Conservation (phyloP, 139 green algal genomes). For the Closterium sp. region DNA sequence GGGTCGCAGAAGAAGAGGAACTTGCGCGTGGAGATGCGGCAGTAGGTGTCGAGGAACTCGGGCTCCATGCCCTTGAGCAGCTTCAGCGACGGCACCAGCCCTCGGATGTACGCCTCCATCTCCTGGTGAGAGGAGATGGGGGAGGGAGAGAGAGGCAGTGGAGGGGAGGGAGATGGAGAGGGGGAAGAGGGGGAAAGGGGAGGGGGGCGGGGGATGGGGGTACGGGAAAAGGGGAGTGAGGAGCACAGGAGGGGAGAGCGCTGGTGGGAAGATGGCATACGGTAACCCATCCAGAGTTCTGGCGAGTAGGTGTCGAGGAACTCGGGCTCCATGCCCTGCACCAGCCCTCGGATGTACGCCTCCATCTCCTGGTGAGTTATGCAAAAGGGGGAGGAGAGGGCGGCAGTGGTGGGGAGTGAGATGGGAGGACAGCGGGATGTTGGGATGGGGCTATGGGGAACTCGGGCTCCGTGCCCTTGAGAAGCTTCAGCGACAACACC, state of each 20-base stretch:
- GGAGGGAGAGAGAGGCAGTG: no score
- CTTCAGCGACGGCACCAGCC: slow-evolving; percentile 30
- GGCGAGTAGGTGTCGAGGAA: slow-evolving; percentile 29
- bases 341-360: slow-evolving; percentile 30
- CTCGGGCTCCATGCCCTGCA: slow-evolving; percentile 22
- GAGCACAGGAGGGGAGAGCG: no score
- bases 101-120: slow-evolving; percentile 40
- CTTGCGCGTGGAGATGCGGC: slow-evolving; percentile 30
- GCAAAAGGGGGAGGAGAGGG: no score
- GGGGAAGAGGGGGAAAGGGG: no score
- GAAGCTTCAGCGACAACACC: slow-evolving; percentile 8
- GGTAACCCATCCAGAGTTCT: no score
- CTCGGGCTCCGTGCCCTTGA: neutral
- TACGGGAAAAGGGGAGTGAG: no score
- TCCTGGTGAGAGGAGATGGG: neutral
- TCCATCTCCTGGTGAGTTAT: neutral
- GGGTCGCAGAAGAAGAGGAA: slow-evolving; percentile 49
- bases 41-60: slow-evolving; percentile 19
- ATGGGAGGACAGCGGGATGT: no score
- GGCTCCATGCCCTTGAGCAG: slow-evolving; percentile 22
- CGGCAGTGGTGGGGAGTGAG: no score
- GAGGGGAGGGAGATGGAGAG: no score
- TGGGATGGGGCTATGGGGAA: slow-evolving; percentile 1
- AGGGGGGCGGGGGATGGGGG: no score
- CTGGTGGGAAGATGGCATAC: no score